Evolutionary conservation across 345 rosid species (phyloP).

Genomic region (sweet orange (Citrus sinensis)): DNA sequence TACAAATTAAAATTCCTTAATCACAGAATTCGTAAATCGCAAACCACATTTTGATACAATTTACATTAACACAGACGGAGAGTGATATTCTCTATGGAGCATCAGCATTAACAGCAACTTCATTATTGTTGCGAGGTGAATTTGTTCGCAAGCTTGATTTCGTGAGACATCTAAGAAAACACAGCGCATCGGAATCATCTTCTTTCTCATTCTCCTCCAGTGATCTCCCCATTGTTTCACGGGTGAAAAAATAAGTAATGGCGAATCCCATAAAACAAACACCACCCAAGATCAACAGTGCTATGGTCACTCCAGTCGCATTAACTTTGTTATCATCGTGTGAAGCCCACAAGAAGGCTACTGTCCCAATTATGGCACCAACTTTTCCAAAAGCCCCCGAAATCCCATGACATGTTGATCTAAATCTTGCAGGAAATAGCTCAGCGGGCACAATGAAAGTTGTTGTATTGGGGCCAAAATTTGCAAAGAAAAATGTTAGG

Average conservation of each 20-base stretch:
- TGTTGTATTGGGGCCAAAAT: slow-evolving; percentile 82
- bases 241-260: slow-evolving; percentile 44
- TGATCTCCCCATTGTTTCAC: slow-evolving; percentile 71
- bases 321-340: not conserved
- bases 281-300: slow-evolving; percentile 42
- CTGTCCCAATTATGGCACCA: slow-evolving; percentile 65
- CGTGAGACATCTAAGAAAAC: not conserved
- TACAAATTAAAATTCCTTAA: not conserved
- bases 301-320: slow-evolving; percentile 24
- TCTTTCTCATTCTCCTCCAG: slow-evolving; percentile 63
- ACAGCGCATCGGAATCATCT: not conserved
- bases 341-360: slow-evolving; percentile 58
- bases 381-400: slow-evolving; percentile 70
- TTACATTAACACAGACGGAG: not conserved
- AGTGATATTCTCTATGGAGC: not conserved
- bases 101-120: not conserved
- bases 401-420: slow-evolving; percentile 81
- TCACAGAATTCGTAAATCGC: not conserved
- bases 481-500: slow-evolving; percentile 67
- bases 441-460: slow-evolving; percentile 81
- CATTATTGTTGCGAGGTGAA: not conserved
- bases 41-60: not conserved
- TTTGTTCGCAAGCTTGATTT: not conserved
- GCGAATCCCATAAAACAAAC: slow-evolving; percentile 56
- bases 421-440: slow-evolving; percentile 77